Base-by-base conservation (phyloP, 2,329 filamentous ascomycete genomes). In the Periconia macrospinosa region DNA sequence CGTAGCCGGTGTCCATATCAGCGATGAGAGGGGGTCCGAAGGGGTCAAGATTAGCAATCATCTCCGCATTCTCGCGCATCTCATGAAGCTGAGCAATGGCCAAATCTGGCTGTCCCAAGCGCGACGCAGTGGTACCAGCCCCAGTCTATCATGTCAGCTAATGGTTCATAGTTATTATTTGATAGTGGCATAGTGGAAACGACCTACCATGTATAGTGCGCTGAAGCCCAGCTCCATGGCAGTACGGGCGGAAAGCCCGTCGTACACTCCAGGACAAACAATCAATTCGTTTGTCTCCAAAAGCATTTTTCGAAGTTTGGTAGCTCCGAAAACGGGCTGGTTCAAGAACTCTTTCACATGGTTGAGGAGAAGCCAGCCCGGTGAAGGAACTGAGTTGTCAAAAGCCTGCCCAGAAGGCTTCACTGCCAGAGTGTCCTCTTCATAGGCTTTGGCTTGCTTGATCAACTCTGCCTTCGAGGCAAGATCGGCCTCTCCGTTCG, bases 261-360 rank as follows among this genome's bases (percentile, higher is more conserved):
- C 86, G 63, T 86, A 86, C 2, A 88, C 85, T 23, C 86, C 85
- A 0, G 84, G 85, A 40, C 80, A 83, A 8, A 86, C 76, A 43
- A 87, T 53, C 17, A 64, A 13, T 59, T 67, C 52, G 20, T 53
- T 52, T n/a, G 37, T 54, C 11, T 59, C 54, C 30, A 53, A 51
- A 2, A 59, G 37, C 54, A 59, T 56, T 41, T 53, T 50, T 17
- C 57, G 52, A 15, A 59, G 52, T 37, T 52, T 53, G 6, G 56
- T 54, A 15, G 56, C 56, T 23, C 50, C 56, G 5, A 30, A 47
- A 14, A 17, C 44, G 5, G 33, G 33, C 11, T 37, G 33, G 15
- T 37, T 37, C 33, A 37, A 33, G 41, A 37, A 35, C 13, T 27
- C 41, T 3, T 45, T 23, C 6, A 37, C 35, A 11, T 44, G 30